Evolutionary conservation across 202 grass and related monocot species (phyloP), one percentile per base, ranked within the genome.

Genomic region (Schoenoplectus tabernaemontani): DNA sequence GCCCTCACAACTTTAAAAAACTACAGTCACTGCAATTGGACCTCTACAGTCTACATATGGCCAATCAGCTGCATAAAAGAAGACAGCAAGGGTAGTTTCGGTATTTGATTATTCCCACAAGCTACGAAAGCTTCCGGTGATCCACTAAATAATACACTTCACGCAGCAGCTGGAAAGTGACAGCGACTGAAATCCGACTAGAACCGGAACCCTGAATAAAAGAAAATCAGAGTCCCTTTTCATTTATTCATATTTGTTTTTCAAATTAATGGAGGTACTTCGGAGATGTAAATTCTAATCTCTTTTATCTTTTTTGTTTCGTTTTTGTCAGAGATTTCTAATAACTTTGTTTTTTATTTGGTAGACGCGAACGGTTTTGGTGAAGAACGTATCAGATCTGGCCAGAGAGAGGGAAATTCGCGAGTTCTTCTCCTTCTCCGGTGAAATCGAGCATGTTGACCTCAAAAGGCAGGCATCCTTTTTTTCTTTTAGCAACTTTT

Each of bases 361-460:
- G 43, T 56, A 51, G 83, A 89, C 81, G 68, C 88, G 91, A 86
- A 92, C 96, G 59, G 96, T 99, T 83, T 81, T 83, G 77, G 96
- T 95, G 80, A 76, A 91, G 59, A 99, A 99, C 76, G 88, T 99
- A 53, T 99, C 96, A 92, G 96, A 99, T 99, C 96, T 95, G 86
- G 91, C 90, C 0, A 87, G 90, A 57, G 96, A 95, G 79, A 86
- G 91, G 76, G 96, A 99, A 90, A 91, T 99, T 86, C 89, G 91
- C 37, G 91, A 99, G 82, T 99, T 99, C 89, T 99, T 99, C 88
- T 99, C 96, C 56, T 99, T 99, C 59, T 92, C 96, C 12, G 96
- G 96, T 13, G 96, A 95, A 77, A 95, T 99, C 78, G 96, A 99
- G 32, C 86, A 95, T 78, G 68, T 95, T 57, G 88, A 99, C 67